phyloP scores from a whole-genome alignment of 169 alveolate species.

The Plasmodium inui region DNA sequence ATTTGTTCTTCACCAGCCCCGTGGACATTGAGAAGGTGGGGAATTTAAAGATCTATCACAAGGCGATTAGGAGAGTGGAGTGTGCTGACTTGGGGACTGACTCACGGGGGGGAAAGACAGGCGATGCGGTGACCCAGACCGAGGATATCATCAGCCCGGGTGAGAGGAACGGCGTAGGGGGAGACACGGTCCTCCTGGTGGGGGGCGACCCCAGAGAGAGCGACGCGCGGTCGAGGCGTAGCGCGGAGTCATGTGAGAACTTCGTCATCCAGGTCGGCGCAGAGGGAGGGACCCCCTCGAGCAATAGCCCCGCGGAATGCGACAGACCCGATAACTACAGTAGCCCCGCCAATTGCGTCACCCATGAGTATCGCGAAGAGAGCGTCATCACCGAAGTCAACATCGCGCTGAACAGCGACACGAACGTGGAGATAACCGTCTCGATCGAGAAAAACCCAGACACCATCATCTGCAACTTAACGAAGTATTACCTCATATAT shows the following conservation, averaged over 20 bases:
- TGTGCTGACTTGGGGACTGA: background rate
- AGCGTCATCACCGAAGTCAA: conserved; percentile 45
- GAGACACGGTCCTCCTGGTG: background rate
- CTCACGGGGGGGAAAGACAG: background rate
- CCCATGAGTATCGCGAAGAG: conserved; percentile 24
- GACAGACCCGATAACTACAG: background rate
- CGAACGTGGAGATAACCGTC: conserved; percentile 37
- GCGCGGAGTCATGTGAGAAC: background rate
- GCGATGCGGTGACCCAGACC: background rate
- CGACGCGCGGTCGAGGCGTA: background rate
- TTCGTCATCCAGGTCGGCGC: conserved; percentile 20
- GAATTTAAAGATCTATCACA: conserved; percentile 26
- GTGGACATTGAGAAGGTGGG: conserved; percentile 59
- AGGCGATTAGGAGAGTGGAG: background rate
- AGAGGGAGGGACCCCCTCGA: background rate
- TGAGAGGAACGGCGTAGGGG: background rate
- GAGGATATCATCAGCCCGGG: background rate
- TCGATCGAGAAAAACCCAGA: conserved; percentile 60
- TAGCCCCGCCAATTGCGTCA: no score
- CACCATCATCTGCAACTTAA: conserved; percentile 33
- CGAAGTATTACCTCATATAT: conserved; percentile 45
- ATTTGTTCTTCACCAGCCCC: conserved; percentile 43
- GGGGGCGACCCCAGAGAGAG: background rate
- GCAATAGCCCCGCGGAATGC: background rate
- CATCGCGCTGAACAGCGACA: conserved; percentile 33